Percentiles rank a stretch among this genome's conserved stretches.
Conservation (phyloP, 371 early-diverging fungal species). For the Lichtheimia hyalospora region DNA sequence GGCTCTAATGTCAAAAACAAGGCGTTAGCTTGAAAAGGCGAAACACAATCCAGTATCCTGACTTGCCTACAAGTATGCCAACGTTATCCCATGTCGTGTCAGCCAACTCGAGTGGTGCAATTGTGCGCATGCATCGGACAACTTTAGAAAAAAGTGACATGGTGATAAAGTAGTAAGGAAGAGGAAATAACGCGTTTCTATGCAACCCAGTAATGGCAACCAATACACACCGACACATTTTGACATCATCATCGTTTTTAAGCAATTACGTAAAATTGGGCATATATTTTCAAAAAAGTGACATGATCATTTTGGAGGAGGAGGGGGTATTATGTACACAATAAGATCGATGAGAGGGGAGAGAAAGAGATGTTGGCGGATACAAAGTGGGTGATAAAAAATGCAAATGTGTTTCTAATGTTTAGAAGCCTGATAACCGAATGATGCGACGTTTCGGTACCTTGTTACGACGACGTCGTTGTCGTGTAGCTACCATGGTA, state of each 20-base stretch:
- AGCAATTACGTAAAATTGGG: too few species aligned
- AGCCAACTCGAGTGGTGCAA: slow-evolving; percentile 90
- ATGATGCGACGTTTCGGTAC: slow-evolving; percentile 45
- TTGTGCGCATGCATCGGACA: slow-evolving; percentile 69
- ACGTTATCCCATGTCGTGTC: slow-evolving; percentile 97
- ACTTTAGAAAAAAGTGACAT: slow-evolving; percentile 66
- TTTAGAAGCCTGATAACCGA: slow-evolving; percentile 12
- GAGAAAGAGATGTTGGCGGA: neutral
- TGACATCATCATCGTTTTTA: too few species aligned
- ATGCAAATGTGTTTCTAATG: neutral
- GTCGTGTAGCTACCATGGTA: slow-evolving; percentile 25
- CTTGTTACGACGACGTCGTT: slow-evolving; percentile 23
- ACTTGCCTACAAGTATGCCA: slow-evolving; percentile 81
- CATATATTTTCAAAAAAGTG: too few species aligned
- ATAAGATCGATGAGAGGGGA: neutral
- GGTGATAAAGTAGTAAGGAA: neutral
- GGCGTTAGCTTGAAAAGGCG: neutral
- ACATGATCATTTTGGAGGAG: neutral
- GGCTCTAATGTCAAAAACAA: slow-evolving; percentile 52
- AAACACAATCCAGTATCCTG: neutral
- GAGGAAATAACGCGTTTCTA: neutral
- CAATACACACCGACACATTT: too few species aligned
- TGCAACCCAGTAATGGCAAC: too few species aligned
- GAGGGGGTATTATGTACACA: slow-evolving; percentile 1
- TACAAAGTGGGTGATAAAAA: neutral